Evolutionary conservation across 345 rosid species (phyloP).

Genomic region (Linum usitatissimum): DNA sequence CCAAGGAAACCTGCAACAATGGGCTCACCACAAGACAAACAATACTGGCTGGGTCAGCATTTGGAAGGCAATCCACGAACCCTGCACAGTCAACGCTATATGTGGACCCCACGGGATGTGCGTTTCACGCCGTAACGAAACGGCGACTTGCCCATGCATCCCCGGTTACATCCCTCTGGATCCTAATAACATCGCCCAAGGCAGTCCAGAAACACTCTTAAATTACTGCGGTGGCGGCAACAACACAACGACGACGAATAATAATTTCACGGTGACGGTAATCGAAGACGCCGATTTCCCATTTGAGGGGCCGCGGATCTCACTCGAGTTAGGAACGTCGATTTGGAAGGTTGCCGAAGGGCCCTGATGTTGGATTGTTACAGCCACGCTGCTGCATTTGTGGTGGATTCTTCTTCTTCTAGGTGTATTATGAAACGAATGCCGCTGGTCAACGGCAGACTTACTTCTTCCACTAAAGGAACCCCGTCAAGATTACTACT

Average conservation of each 20-base stretch:
- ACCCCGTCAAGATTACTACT: too few relatives aligned
- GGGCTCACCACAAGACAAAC: conserved; percentile 10
- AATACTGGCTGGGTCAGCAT: conserved; percentile 11
- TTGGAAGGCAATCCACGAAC: conserved; percentile 17
- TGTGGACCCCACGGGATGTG: conserved; percentile 25
- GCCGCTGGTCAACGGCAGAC: conserved; percentile 21
- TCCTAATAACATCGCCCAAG: conserved; percentile 11
- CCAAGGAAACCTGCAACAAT: conserved; percentile 15
- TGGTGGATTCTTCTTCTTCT: conserved; percentile 6
- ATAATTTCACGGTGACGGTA: conserved; percentile 15
- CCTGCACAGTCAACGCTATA: conserved; percentile 13
- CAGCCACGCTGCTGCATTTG: conserved; percentile 16
- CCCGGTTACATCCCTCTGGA: conserved; percentile 21
- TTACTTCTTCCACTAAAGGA: conserved; percentile 20
- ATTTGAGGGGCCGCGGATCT: conserved; percentile 14
- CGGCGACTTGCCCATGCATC: conserved; percentile 15
- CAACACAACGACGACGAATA: not conserved
- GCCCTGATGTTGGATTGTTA: conserved; percentile 24
- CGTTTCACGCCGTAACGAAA: conserved; percentile 15
- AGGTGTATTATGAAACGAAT: conserved; percentile 17
- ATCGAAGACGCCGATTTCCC: conserved; percentile 22
- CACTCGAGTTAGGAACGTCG: conserved; percentile 12
- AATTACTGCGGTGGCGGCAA: conserved; percentile 14
- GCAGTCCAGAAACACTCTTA: conserved; percentile 19
- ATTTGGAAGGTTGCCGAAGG: conserved; percentile 21